Conservation (phyloP, 108 stramenopile species). For the Skeletonema marinoi region DNA sequence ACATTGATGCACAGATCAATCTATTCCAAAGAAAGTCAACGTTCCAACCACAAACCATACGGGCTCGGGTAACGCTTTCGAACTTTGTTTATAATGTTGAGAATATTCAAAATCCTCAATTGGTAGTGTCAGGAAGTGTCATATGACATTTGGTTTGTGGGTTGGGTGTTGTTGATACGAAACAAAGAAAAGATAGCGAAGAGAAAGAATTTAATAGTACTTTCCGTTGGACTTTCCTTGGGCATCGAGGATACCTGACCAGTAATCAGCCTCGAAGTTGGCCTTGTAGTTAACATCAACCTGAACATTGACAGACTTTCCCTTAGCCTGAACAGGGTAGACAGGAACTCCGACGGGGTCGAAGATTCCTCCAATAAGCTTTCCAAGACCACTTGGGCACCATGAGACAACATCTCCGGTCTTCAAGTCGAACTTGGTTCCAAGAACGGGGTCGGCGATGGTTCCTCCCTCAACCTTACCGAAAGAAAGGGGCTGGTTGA, state of each 20-base stretch:
- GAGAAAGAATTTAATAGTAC: constrained; percentile 88
- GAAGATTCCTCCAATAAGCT: constrained; percentile 93
- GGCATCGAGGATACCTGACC: constrained; percentile 96
- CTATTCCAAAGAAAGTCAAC: constrained; percentile 9
- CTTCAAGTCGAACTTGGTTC: constrained; percentile 94
- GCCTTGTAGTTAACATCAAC: constrained; percentile 98
- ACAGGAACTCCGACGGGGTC: constrained; percentile 92
- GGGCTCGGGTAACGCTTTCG: not conserved
- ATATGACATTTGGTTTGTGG: constrained; percentile 5
- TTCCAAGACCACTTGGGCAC: constrained; percentile 94
- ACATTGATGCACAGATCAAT: not conserved
- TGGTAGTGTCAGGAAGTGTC: not conserved
- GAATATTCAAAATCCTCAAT: not conserved
- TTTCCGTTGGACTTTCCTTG: constrained; percentile 98
- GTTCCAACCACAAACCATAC: not conserved
- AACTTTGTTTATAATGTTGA: constrained; percentile 4
- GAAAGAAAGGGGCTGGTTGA: constrained; percentile 95
- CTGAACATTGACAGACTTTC: constrained; percentile 88
- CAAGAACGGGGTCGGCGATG: constrained; percentile 93
- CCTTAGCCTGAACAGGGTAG: constrained; percentile 91
- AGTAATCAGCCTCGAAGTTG: constrained; percentile 97
- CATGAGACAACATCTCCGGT: constrained; percentile 90
- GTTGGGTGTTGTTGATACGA: not conserved
- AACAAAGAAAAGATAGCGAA: not conserved
- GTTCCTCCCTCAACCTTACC: constrained; percentile 86